Evolutionary conservation across 768 basidiomycete genomes (phyloP).

Genomic region (Paxillus ammoniavirescens): DNA sequence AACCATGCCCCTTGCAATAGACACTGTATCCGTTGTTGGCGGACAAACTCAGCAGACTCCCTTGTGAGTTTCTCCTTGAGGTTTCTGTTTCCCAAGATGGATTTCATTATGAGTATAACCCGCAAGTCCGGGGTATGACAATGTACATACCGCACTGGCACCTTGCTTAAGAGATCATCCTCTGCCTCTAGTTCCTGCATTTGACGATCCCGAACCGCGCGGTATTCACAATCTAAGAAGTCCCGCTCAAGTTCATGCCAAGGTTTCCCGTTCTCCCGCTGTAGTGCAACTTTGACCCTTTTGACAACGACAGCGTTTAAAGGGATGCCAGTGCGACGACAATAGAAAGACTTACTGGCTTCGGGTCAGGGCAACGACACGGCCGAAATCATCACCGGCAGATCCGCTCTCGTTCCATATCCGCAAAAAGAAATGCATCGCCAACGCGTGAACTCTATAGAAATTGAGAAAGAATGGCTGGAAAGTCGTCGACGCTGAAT

Average conservation of each 20-base stretch:
- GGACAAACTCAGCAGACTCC: conserved; percentile 88
- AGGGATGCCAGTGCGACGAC: neutral
- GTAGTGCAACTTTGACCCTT: conserved; percentile 76
- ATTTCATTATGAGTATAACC: conserved; percentile 3
- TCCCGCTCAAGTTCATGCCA: conserved; percentile 87
- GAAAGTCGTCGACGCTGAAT: conserved; percentile 78
- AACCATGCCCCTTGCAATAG: conserved; percentile 92
- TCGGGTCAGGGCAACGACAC: conserved; percentile 72
- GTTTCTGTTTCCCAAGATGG: conserved; percentile 50
- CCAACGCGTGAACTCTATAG: conserved; percentile 74
- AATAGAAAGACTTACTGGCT: conserved; percentile 67
- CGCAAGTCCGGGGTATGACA: neutral
- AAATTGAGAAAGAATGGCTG: conserved; percentile 89
- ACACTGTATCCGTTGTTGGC: conserved; percentile 86
- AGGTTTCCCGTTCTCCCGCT: conserved; percentile 66
- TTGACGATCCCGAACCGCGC: conserved; percentile 81
- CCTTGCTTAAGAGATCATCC: conserved; percentile 83
- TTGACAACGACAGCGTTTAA: conserved; percentile 4
- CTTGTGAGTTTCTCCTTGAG: conserved; percentile 82
- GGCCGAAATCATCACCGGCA: conserved; percentile 68
- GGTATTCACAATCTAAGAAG: conserved; percentile 80
- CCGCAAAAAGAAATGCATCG: conserved; percentile 82
- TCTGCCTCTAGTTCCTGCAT: conserved; percentile 89
- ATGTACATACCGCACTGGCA: conserved; percentile 71
- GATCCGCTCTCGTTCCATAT: conserved; percentile 93